Evolutionary conservation across 208 protist genomes (phyloP).

Genomic region (Trypanosoma brucei): DNA sequence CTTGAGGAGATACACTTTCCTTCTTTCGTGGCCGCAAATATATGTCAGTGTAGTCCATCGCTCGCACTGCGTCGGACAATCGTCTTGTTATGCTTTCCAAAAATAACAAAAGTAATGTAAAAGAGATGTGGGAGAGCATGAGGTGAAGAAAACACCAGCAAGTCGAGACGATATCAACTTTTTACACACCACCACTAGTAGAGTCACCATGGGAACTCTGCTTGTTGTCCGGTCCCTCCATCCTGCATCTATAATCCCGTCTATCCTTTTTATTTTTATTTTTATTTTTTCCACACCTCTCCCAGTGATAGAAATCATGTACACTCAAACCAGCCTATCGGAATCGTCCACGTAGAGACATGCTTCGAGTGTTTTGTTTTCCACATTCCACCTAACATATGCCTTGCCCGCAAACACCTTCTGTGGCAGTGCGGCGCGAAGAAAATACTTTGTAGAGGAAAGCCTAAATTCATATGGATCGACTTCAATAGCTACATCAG

Average conservation of each 20-base stretch:
- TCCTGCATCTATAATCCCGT: too few species aligned
- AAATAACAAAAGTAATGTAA: not conserved
- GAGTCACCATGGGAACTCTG: too few species aligned
- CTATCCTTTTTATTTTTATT: not conserved
- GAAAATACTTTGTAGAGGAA: slow-evolving; percentile 55
- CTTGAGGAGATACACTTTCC: not conserved
- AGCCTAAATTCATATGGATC: slow-evolving; percentile 60
- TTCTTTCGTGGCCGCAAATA: slow-evolving; percentile 19
- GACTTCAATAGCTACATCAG: slow-evolving; percentile 57
- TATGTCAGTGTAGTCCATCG: slow-evolving; percentile 36
- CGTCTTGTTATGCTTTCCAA: not conserved
- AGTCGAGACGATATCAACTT: too few species aligned
- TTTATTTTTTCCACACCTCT: not conserved
- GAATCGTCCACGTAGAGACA: slow-evolving; percentile 27
- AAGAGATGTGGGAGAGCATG: too few species aligned
- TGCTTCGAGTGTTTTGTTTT: slow-evolving; percentile 51
- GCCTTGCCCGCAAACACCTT: slow-evolving; percentile 46
- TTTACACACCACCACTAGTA: too few species aligned
- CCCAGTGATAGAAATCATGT: not conserved
- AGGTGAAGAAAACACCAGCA: too few species aligned
- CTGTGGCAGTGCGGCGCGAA: slow-evolving; percentile 55
- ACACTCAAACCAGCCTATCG: slow-evolving; percentile 8
- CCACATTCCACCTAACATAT: slow-evolving; percentile 67
- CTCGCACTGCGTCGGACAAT: not conserved
- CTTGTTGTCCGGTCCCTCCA: too few species aligned